Base-by-base conservation (phyloP, 352 stramenopile species). In the Phytophthora pinifolia region DNA sequence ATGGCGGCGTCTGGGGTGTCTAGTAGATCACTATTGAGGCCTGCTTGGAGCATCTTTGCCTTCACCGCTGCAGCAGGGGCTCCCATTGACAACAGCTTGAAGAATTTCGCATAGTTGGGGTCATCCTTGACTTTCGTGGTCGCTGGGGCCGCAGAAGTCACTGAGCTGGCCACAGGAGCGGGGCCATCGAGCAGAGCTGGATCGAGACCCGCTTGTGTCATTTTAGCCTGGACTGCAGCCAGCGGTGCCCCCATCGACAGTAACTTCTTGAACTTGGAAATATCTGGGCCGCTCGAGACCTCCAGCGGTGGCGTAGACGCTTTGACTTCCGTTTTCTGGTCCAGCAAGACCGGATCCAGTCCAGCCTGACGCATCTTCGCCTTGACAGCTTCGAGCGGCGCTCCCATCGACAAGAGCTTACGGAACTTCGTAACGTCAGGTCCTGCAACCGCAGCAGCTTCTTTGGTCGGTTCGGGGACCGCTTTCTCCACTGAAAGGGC, bases 401-500 rank as follows among this genome's bases (percentile, higher is more conserved):
- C 76, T 2, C 83, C 85, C 77, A 96, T 92, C 0, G 67, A 70
- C 1, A 92, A 54, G 70, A 98, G 80, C 61, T 97, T 98, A 35
- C 96, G 96, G 48, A 98, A 98, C 29, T 84, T 83, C 5, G 68
- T 70, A 38, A 86, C 41, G 36, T 86, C 73, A 12, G 62, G 49
- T 7, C 35, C 54, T 14, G 39, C 20, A 43, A 29, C 54, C 12
- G 39, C 20, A 43, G 6, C 15, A 15, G 30, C 17, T 25, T 46
- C 32, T 27, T 39, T 43, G n/a, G 22, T 12, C 1, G 5, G 9
- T 32, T 51, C 7, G 35, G 14, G 27, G 0, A 44, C 10, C 4
- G 56, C 8, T 22, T 61, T 53, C 31, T 46, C 38, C 1, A 51
- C 2, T 14, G 37, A 31, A 39, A 22, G 9, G 31, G 44, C 15